These are phyloP conservation scores for Diaporthe vexans DNA, from an alignment of 2,329 filamentous ascomycete genomes.

Conservation along the genomic window DNA sequence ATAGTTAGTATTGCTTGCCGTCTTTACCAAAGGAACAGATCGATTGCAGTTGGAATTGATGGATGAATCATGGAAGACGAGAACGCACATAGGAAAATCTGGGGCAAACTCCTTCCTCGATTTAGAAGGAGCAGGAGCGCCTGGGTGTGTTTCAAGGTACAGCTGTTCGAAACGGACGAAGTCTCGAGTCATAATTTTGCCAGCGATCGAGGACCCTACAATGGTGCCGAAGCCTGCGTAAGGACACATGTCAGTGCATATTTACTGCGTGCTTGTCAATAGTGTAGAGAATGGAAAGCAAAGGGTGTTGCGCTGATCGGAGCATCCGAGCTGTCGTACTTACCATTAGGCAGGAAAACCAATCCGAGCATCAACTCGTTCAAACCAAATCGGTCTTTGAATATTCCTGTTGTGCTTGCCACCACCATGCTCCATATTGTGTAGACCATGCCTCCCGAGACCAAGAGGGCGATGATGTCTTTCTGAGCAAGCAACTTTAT, in stretches of 20 bases:
- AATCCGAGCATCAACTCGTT: conserved; percentile 43
- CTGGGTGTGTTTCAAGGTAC: conserved; percentile 47
- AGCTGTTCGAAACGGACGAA: conserved; percentile 48
- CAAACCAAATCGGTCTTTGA: conserved; percentile 55
- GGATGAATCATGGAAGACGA: neutral
- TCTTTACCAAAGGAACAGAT: neutral
- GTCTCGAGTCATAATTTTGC: conserved; percentile 58
- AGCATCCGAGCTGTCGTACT: neutral
- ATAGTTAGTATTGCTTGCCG: neutral
- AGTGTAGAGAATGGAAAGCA: too few species aligned
- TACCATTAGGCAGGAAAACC: conserved; percentile 48
- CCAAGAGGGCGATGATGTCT: conserved; percentile 59
- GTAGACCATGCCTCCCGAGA: conserved; percentile 60
- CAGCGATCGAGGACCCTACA: conserved; percentile 56
- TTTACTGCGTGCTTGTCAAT: too few species aligned
- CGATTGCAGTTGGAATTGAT: neutral
- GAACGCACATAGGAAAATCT: conserved; percentile 56
- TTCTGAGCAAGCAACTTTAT: conserved; percentile 59
- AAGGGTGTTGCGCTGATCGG: too few species aligned
- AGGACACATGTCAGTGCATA: neutral
- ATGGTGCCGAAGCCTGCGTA: conserved; percentile 53
- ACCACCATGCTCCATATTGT: conserved; percentile 64
- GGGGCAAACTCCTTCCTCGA: conserved; percentile 46
- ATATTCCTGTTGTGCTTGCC: conserved; percentile 57
- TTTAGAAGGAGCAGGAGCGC: conserved; percentile 47